Evolutionary conservation across 305 asterid genomes (phyloP).

Genomic region (Solanum hybrid): DNA sequence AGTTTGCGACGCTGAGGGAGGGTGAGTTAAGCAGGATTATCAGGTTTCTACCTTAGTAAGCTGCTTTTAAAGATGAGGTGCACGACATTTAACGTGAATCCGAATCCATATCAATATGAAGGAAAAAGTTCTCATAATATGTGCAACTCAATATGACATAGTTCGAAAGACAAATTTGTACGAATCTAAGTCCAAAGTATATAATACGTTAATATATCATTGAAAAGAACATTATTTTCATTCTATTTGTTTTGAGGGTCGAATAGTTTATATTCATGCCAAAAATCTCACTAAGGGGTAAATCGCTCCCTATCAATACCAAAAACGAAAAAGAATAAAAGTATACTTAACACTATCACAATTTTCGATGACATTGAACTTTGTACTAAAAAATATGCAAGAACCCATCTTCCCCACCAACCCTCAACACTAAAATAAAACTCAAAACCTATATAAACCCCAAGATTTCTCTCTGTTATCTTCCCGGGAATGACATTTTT

Average conservation of each 20-base stretch:
- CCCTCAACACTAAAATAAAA: background rate
- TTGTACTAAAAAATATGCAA: background rate
- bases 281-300: background rate
- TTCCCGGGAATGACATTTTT: background rate
- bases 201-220: background rate
- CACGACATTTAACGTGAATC: background rate
- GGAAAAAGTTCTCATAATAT: background rate
- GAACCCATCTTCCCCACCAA: background rate
- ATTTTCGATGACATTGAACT: background rate
- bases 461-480: background rate
- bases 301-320: background rate
- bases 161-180: too few species aligned
- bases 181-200: background rate
- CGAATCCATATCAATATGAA: background rate
- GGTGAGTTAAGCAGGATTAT: background rate
- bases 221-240: background rate
- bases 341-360: background rate
- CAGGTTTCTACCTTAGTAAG: background rate
- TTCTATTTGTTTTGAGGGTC: background rate
- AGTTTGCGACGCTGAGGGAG: background rate
- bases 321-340: background rate
- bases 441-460: background rate
- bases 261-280: background rate
- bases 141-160: background rate
- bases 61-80: background rate